phyloP scores from a whole-genome alignment of 495 filamentous ascomycete genomes.

The Amphirosellinia nigrospora region DNA sequence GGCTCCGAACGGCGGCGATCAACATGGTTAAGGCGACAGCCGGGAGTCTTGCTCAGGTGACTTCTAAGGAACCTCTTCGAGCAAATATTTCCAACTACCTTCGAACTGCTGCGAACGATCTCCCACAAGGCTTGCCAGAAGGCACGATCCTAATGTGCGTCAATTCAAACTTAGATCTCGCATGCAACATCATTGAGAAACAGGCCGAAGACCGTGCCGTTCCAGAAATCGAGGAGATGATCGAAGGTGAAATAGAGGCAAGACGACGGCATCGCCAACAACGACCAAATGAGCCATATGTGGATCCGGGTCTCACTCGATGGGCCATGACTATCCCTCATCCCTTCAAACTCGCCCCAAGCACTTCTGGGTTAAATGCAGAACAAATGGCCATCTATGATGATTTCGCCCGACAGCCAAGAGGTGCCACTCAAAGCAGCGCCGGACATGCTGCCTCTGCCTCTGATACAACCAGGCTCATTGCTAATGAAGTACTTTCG shows the following conservation, averaged over 20 bases:
- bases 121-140: constrained; percentile 77
- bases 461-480: constrained; percentile 58
- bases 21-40: constrained; percentile 92
- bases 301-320: constrained; percentile 77
- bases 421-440: constrained; percentile 53
- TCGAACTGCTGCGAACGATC: constrained; percentile 74
- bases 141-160: constrained; percentile 95
- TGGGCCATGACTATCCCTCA: constrained; percentile 90
- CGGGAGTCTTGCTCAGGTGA: constrained; percentile 92
- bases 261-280: constrained; percentile 73
- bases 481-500: constrained; percentile 76
- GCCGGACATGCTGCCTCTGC: constrained; percentile 50
- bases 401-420: constrained; percentile 85
- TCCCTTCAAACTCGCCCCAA: constrained; percentile 79
- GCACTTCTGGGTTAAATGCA: constrained; percentile 71
- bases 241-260: constrained; percentile 74
- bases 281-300: constrained; percentile 79
- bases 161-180: constrained; percentile 93
- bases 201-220: constrained; percentile 92
- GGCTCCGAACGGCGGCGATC: constrained; percentile 80
- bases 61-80: constrained; percentile 93
- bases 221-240: constrained; percentile 90
- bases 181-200: constrained; percentile 90
- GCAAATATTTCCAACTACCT: constrained; percentile 97
- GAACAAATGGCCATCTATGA: constrained; percentile 96